Conservation (phyloP, 1,139 yeast genomes). For the Geotrichum candidum region DNA sequence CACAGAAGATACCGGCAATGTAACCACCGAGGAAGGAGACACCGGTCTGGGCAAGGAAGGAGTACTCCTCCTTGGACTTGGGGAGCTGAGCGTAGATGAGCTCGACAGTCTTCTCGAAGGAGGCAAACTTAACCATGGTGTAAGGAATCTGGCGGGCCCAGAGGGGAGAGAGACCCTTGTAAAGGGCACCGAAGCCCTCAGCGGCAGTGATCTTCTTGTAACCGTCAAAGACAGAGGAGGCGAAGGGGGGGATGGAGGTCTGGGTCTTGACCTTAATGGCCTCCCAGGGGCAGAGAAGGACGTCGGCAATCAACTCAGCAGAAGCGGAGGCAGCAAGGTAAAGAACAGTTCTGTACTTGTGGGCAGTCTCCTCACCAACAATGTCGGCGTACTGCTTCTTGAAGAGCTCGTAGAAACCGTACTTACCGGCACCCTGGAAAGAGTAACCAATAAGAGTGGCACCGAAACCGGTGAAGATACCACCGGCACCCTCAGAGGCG, state of each 20-base stretch:
- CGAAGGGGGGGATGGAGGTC: constrained; percentile 82
- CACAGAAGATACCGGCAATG: constrained; percentile 94
- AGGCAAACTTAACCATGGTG: constrained; percentile 92
- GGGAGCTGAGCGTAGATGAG: constrained; percentile 55
- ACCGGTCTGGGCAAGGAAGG: constrained; percentile 72
- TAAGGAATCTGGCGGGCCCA: constrained; percentile 96
- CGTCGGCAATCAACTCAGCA: constrained; percentile 88
- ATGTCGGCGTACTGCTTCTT: constrained; percentile 67
- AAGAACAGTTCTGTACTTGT: constrained; percentile 63
- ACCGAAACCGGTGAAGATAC: constrained; percentile 78
- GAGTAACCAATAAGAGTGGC: constrained; percentile 91
- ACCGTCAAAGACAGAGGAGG: constrained; percentile 57
- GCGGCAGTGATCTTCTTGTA: constrained; percentile 56
- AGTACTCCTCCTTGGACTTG: constrained; percentile 48
- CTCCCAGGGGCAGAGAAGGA: constrained; percentile 86
- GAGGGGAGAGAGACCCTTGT: constrained; percentile 81
- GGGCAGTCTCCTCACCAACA: constrained; percentile 59
- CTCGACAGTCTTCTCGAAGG: constrained; percentile 85
- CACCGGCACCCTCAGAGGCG: constrained; percentile 63
- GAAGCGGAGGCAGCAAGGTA: constrained; percentile 82
- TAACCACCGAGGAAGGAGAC: constrained; percentile 92
- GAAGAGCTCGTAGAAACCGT: constrained; percentile 88
- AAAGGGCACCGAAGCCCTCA: constrained; percentile 65
- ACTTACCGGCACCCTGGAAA: constrained; percentile 92
- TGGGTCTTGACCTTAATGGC: constrained; percentile 90